These are phyloP conservation scores for Pistacia integerrima DNA, from an alignment of 345 rosid species.

Conservation along the genomic window DNA sequence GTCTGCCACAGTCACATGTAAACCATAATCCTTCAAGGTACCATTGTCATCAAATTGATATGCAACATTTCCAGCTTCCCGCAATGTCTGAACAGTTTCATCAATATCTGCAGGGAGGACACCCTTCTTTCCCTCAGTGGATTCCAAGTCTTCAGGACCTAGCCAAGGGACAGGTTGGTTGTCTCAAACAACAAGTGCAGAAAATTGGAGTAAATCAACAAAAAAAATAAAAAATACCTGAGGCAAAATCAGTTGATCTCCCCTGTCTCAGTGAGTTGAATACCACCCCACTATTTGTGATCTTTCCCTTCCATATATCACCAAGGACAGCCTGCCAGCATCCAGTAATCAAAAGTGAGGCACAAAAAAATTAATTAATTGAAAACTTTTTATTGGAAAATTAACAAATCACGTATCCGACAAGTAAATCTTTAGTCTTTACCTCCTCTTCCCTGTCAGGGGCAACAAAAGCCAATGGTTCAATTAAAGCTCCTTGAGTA, in stretches of 20 bases:
- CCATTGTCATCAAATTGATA: constrained; percentile 22
- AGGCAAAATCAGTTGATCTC: constrained; percentile 38
- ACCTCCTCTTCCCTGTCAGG: constrained; percentile 66
- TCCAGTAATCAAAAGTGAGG: neutral
- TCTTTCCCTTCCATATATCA: constrained; percentile 57
- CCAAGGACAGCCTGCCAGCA: constrained; percentile 40
- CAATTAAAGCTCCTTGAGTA: constrained; percentile 29
- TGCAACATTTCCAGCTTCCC: constrained; percentile 28
- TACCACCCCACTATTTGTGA: constrained; percentile 50
- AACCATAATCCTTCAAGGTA: constrained; percentile 23
- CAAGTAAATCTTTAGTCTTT: constrained; percentile 6
- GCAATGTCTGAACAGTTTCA: constrained; percentile 28
- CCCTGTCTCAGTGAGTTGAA: constrained; percentile 43
- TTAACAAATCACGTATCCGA: neutral
- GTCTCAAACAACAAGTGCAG: constrained; percentile 13
- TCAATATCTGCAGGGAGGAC: constrained; percentile 30
- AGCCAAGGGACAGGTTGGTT: constrained; percentile 8
- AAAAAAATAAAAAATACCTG: constrained; percentile 33
- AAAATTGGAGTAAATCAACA: neutral
- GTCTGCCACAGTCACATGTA: constrained; percentile 10
- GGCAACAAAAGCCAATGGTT: constrained; percentile 61
- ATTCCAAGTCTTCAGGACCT: constrained; percentile 42
- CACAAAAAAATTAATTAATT: constrained; percentile 3
- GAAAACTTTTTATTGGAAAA: neutral
- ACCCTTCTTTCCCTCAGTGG: constrained; percentile 36